phyloP scores from a whole-genome alignment of 768 basidiomycete genomes.

The Pleurotus sapidus region DNA sequence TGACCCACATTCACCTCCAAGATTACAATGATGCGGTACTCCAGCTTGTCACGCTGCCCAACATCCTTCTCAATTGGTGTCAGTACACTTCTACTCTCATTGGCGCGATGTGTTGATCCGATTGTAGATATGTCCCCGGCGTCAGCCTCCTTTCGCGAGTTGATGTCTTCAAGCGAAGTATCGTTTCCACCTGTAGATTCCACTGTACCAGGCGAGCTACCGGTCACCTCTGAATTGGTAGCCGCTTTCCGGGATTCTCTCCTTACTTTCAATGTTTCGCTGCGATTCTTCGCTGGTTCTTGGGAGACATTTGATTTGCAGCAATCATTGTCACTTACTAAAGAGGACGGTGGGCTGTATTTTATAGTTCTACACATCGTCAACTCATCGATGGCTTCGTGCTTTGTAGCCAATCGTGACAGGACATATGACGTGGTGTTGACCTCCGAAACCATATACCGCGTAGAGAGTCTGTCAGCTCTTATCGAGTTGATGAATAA shows the following conservation, averaged over 20 bases:
- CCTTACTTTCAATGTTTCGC: slow-evolving; percentile 42
- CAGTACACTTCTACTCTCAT: slow-evolving; percentile 24
- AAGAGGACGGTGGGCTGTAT: not conserved
- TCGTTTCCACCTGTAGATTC: slow-evolving; percentile 24
- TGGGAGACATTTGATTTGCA: slow-evolving; percentile 60
- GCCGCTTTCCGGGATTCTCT: slow-evolving; percentile 65
- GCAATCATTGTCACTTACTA: not conserved
- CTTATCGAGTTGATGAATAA: slow-evolving; percentile 52
- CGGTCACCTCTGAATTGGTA: slow-evolving; percentile 63
- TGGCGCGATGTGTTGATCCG: no score
- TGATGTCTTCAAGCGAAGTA: slow-evolving; percentile 24
- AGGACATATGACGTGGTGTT: slow-evolving; percentile 69
- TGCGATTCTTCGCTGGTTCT: slow-evolving; percentile 80
- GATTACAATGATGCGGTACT: slow-evolving; percentile 88
- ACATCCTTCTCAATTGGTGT: slow-evolving; percentile 83
- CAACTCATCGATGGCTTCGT: not conserved
- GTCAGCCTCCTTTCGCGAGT: slow-evolving; percentile 43
- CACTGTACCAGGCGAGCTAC: slow-evolving; percentile 51
- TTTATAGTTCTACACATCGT: not conserved
- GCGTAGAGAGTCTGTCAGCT: slow-evolving; percentile 55
- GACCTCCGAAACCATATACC: slow-evolving; percentile 94
- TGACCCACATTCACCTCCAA: slow-evolving; percentile 74
- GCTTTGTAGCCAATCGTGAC: not conserved
- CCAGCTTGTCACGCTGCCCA: slow-evolving; percentile 76
- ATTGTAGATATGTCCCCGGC: slow-evolving; percentile 59